phyloP scores from a whole-genome alignment of 2,329 filamentous ascomycete genomes.

The Cercospora sojina region DNA sequence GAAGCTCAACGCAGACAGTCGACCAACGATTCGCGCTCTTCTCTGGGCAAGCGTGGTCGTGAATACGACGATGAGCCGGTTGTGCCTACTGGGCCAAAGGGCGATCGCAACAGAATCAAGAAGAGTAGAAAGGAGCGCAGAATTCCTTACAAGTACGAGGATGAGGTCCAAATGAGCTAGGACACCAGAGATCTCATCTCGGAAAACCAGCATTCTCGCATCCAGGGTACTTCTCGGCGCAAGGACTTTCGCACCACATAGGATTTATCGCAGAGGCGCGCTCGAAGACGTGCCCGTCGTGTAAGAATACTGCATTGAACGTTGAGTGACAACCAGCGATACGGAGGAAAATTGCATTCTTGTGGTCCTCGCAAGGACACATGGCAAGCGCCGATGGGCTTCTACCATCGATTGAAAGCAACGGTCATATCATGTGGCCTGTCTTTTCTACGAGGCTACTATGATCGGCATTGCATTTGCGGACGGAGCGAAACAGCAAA shows the following conservation, averaged over 20 bases:
- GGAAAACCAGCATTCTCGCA: not conserved
- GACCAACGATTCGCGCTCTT: conserved; percentile 40
- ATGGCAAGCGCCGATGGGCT: not conserved
- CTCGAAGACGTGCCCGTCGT: not conserved
- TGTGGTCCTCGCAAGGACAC: not conserved
- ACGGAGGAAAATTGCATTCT: not conserved
- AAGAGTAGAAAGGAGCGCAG: conserved; percentile 51
- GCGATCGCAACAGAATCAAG: conserved; percentile 46
- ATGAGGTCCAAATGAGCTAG: conserved; percentile 20
- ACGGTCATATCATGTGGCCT: not conserved
- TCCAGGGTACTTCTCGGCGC: not conserved
- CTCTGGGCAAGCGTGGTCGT: conserved; percentile 39
- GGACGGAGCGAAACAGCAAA: not conserved
- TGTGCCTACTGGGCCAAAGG: conserved; percentile 49
- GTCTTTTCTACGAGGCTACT: not conserved
- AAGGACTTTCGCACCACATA: not conserved
- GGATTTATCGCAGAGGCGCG: not conserved
- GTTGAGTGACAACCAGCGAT: not conserved
- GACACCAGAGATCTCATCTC: not conserved
- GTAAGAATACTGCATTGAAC: not conserved
- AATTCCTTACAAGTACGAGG: conserved; percentile 51
- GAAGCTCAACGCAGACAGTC: conserved; percentile 63
- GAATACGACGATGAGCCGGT: conserved; percentile 24
- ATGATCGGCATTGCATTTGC: not conserved
- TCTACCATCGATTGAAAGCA: not conserved